Percentiles rank a stretch among this genome's conserved stretches.
phyloP scores from a whole-genome alignment of 306 rosid species.

The Cicer chorassanicum region DNA sequence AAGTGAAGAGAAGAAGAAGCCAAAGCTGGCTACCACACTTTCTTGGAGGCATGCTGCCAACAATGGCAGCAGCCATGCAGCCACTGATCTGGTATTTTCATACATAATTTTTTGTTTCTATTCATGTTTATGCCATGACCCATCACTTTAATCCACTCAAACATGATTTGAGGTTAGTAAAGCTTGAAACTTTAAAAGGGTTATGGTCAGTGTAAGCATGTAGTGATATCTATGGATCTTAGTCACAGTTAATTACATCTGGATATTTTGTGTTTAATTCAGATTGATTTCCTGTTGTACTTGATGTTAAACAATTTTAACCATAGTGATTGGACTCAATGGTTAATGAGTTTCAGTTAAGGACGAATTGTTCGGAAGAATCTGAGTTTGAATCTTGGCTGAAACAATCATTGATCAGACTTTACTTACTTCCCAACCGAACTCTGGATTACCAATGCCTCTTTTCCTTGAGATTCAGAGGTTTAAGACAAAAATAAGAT shows the following conservation, averaged over 20 bases:
- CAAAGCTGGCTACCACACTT: conserved; percentile 77
- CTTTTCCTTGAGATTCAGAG: no score
- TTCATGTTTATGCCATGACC: conserved; percentile 4
- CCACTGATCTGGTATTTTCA: conserved; percentile 74
- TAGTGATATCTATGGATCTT: conserved; percentile 36
- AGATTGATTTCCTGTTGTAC: conserved; percentile 19
- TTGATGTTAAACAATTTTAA: background rate
- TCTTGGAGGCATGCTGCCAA: conserved; percentile 82
- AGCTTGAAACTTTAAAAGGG: background rate
- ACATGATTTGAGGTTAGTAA: background rate
- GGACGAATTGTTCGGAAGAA: no score
- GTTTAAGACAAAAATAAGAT: background rate
- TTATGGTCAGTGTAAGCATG: conserved; percentile 12
- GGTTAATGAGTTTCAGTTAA: no score
- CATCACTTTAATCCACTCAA: conserved; percentile 8
- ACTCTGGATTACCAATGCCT: no score
- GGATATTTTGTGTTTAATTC: conserved; percentile 14
- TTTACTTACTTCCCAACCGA: no score
- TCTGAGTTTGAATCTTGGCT: no score
- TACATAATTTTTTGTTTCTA: conserved; percentile 19
- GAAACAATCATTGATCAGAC: no score
- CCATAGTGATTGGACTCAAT: no score
- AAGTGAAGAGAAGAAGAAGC: conserved; percentile 37
- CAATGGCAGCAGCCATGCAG: conserved; percentile 80
- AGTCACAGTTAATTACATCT: conserved; percentile 9